These are phyloP conservation scores for Endoconidiophora laricicola DNA, from an alignment of 2,329 filamentous ascomycete genomes.

Conservation along the genomic window DNA sequence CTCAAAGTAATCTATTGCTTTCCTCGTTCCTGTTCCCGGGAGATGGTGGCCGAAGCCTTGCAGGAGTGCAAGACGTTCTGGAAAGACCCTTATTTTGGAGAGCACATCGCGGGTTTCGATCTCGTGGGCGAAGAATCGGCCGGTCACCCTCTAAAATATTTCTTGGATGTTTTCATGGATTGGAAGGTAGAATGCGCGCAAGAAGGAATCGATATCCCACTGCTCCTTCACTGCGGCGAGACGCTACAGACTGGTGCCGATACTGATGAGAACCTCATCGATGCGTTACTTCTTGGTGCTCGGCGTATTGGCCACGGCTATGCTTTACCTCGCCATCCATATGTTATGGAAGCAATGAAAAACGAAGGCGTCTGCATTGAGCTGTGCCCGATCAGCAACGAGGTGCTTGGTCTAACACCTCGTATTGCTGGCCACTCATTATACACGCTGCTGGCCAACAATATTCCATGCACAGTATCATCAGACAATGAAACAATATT, in stretches of 20 bases:
- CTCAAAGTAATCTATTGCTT: constrained; percentile 59
- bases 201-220: constrained; percentile 42
- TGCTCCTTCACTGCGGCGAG: constrained; percentile 63
- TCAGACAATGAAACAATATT: constrained; percentile 63
- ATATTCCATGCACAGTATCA: constrained; percentile 56
- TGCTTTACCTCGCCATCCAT: constrained; percentile 47
- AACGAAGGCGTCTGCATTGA: constrained; percentile 51
- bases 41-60: constrained; percentile 34
- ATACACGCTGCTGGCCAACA: constrained; percentile 52
- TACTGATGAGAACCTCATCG: constrained; percentile 50
- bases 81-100: constrained; percentile 25
- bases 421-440: constrained; percentile 48
- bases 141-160: constrained; percentile 40
- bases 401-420: constrained; percentile 53
- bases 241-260: constrained; percentile 49
- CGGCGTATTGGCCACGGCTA: constrained; percentile 63
- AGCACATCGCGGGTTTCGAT: constrained; percentile 53
- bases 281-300: constrained; percentile 47
- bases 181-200: constrained; percentile 36
- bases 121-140: constrained; percentile 51
- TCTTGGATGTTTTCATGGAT: constrained; percentile 35
- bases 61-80: constrained; percentile 47
- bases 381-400: constrained; percentile 62
- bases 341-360: constrained; percentile 50
- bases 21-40: constrained; percentile 39